phyloP scores from a whole-genome alignment of 495 filamentous ascomycete genomes.

The Schizothecium vesticola region DNA sequence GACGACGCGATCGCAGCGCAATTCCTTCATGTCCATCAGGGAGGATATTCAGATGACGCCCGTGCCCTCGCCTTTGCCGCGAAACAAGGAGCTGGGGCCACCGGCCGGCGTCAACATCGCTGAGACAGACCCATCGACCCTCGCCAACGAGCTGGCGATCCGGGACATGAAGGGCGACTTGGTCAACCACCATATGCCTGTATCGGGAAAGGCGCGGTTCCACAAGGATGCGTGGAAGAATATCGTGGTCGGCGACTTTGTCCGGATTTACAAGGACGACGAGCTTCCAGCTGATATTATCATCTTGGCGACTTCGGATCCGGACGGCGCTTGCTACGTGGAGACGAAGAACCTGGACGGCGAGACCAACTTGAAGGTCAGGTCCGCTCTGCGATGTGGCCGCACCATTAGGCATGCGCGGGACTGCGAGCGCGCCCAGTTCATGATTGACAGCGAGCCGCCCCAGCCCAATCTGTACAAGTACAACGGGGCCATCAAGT shows the following conservation, averaged over 20 bases:
- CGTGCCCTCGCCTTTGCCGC: slow-evolving; percentile 73
- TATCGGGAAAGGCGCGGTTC: slow-evolving; percentile 59
- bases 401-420: slow-evolving; percentile 79
- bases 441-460: slow-evolving; percentile 83
- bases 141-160: slow-evolving; percentile 59
- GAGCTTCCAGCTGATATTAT: slow-evolving; percentile 93
- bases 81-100: slow-evolving; percentile 21
- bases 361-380: slow-evolving; percentile 96
- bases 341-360: slow-evolving; percentile 98
- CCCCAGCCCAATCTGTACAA: slow-evolving; percentile 92
- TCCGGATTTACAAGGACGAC: slow-evolving; percentile 94
- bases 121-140: slow-evolving; percentile 37
- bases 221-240: slow-evolving; percentile 94
- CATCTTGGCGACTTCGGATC: slow-evolving; percentile 91
- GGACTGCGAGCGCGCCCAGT: slow-evolving; percentile 84
- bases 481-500: slow-evolving; percentile 83
- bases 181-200: slow-evolving; percentile 41
- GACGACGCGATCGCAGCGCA: slow-evolving; percentile 52
- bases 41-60: slow-evolving; percentile 90
- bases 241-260: slow-evolving; percentile 91
- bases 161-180: slow-evolving; percentile 40
- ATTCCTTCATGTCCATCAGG: slow-evolving; percentile 52
- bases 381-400: slow-evolving; percentile 82
- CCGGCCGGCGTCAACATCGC: slow-evolving; percentile 31
- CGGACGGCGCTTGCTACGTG: slow-evolving; percentile 92